Conservation (phyloP, 768 basidiomycete genomes). For the Podaxis sp. region DNA sequence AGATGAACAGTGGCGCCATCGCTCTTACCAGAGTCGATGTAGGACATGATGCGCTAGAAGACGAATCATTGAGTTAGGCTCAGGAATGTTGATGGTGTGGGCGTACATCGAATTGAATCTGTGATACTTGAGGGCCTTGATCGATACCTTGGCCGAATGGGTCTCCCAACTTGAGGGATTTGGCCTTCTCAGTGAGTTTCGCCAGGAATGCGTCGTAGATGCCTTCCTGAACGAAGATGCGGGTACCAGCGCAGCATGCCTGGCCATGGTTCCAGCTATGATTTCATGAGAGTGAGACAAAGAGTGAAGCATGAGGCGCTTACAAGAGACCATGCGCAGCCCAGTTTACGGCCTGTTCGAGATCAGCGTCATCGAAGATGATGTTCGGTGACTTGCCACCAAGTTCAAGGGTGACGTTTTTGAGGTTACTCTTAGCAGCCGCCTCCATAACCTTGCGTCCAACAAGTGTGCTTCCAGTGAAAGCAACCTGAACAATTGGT, state of each 20-base stretch:
- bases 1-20: slow-evolving; percentile 63
- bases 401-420: slow-evolving; percentile 80
- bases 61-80: neutral
- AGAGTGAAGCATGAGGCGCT: slow-evolving; percentile 24
- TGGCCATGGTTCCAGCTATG: slow-evolving; percentile 69
- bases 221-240: slow-evolving; percentile 78
- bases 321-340: slow-evolving; percentile 72
- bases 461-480: slow-evolving; percentile 82
- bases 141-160: slow-evolving; percentile 60
- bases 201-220: slow-evolving; percentile 80
- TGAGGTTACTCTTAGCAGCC: slow-evolving; percentile 79
- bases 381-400: slow-evolving; percentile 76
- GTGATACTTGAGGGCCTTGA: slow-evolving; percentile 81
- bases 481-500: slow-evolving; percentile 48
- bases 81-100: neutral
- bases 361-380: slow-evolving; percentile 72
- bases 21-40: slow-evolving; percentile 73
- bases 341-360: slow-evolving; percentile 76
- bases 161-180: slow-evolving; percentile 62
- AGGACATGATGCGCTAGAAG: slow-evolving; percentile 64
- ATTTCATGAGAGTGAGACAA: neutral
- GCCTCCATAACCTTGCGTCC: slow-evolving; percentile 82
- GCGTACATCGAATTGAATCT: slow-evolving; percentile 70
- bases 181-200: slow-evolving; percentile 56
- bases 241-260: slow-evolving; percentile 80